These are phyloP conservation scores for Russula emetica DNA, from an alignment of 768 basidiomycete genomes.

Conservation along the genomic window DNA sequence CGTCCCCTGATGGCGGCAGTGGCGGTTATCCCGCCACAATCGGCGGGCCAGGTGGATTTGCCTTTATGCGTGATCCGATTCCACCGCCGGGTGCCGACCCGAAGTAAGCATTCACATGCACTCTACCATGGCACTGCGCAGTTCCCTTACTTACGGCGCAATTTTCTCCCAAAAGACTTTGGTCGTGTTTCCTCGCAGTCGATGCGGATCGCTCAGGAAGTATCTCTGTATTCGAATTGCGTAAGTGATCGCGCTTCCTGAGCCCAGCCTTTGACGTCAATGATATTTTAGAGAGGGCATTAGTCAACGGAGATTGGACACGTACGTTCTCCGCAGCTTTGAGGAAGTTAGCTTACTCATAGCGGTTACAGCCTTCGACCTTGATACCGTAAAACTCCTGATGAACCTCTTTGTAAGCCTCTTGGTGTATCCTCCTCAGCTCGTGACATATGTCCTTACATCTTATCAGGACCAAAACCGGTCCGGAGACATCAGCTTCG, in stretches of 20 bases:
- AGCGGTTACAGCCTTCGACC: constrained; percentile 58
- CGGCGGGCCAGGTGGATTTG: constrained; percentile 36
- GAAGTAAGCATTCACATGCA: constrained; percentile 46
- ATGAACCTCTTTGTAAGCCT: constrained; percentile 74
- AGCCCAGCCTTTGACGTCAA: background rate
- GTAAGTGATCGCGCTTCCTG: constrained; percentile 44
- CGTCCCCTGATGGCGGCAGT: background rate
- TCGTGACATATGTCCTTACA: background rate
- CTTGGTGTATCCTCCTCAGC: background rate
- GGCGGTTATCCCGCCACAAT: constrained; percentile 23
- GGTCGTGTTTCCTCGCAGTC: constrained; percentile 69
- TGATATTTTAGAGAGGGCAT: constrained; percentile 39
- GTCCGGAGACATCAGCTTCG: constrained; percentile 76
- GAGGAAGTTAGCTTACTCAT: background rate
- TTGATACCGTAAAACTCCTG: constrained; percentile 83
- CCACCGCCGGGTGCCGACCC: constrained; percentile 69
- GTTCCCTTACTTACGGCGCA: background rate
- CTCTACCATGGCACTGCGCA: background rate
- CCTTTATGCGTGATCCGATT: constrained; percentile 33
- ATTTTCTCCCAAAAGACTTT: constrained; percentile 46
- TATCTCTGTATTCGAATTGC: constrained; percentile 62
- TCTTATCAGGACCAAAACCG: constrained; percentile 56
- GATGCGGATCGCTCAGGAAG: constrained; percentile 65
- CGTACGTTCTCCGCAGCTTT: constrained; percentile 44
- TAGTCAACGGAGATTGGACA: constrained; percentile 68